Conservation (phyloP, 2,329 filamentous ascomycete genomes). For the Fusarium pseudograminearum region DNA sequence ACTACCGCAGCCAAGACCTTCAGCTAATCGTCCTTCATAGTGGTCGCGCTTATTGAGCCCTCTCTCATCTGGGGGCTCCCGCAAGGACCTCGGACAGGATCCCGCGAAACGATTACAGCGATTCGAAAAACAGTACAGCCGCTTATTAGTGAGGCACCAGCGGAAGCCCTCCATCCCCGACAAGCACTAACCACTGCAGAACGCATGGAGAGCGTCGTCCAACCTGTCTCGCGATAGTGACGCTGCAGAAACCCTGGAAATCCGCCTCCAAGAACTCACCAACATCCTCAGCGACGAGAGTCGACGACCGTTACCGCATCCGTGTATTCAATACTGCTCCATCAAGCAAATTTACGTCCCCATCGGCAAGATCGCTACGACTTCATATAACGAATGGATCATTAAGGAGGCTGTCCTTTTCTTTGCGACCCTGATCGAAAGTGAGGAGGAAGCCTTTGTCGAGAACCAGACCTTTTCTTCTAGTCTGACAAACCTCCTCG, state of each 20-base stretch:
- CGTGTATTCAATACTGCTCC: constrained; percentile 89
- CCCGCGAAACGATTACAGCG: constrained; percentile 73
- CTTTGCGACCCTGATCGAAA: constrained; percentile 93
- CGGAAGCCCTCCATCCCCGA: background rate
- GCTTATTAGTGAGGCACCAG: constrained; percentile 64
- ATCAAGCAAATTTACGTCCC: constrained; percentile 90
- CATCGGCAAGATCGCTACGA: constrained; percentile 88
- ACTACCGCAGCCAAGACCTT: constrained; percentile 10
- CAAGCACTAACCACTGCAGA: constrained; percentile 50
- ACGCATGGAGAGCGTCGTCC: constrained; percentile 70
- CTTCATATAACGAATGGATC: constrained; percentile 85
- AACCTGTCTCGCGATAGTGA: constrained; percentile 71
- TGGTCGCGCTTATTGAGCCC: constrained; percentile 77
- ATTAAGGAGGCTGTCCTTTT: constrained; percentile 86
- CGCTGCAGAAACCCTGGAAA: constrained; percentile 72
- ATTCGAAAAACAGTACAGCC: constrained; percentile 75
- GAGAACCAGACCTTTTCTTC: constrained; percentile 87
- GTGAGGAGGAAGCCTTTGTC: constrained; percentile 94
- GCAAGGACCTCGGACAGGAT: constrained; percentile 71
- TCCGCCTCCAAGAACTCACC: constrained; percentile 72
- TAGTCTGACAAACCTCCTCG: constrained; percentile 86
- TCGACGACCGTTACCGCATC: constrained; percentile 87
- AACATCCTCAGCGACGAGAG: constrained; percentile 89
- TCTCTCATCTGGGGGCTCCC: constrained; percentile 66
- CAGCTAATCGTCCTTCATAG: constrained; percentile 53